Base-by-base conservation (phyloP, 306 rosid species). In the Cucumis melo region DNA sequence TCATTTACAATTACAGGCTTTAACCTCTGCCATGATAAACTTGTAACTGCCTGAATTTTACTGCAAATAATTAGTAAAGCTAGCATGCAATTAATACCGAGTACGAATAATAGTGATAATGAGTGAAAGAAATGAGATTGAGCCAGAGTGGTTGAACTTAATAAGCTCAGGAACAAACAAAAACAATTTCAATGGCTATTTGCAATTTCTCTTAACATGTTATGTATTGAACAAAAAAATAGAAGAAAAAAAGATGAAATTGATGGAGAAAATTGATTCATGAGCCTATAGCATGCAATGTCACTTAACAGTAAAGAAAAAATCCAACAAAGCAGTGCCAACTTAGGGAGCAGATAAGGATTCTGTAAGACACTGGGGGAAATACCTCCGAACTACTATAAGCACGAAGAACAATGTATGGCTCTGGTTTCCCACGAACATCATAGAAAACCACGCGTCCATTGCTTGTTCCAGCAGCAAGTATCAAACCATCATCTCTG, bases 1-100 rank as follows among this genome's bases (percentile, higher is more conserved):
- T 95, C 96, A 78, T 88, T 91, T 65, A 95, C 93, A 73, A 85
- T 54, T n/a, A 83, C 99, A 75, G 98, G 93, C 84, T 90, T 95
- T 61, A 96, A 92, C 87, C 98, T 88, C 88, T 92, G 98, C 99
- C 99, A 95, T 86, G 96, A 95, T 80, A 95, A 80, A 87, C 99
- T 91, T 75, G 98, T 84, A 78, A 95, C 92, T 68, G 97, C 99
- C 99, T 95, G 93, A 80, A 68, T 36, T 83, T 82, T 71, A 87
- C 76, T 60, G 79, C 74, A 76, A 81, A 24, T 72, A 50, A 17
- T 72, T 72, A 72, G 76, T 72, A 51, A 72, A 51, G 27, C 60
- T 48, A 72, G 64, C 62, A 67, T 55, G 17, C 42, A 21, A 72
- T 50, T 34, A 51, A 29, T 29, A 29, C 61, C 17, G 76, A 24